Base-by-base conservation (phyloP, 371 early-diverging fungal genomes). In the Syncephalastrum sp. region DNA sequence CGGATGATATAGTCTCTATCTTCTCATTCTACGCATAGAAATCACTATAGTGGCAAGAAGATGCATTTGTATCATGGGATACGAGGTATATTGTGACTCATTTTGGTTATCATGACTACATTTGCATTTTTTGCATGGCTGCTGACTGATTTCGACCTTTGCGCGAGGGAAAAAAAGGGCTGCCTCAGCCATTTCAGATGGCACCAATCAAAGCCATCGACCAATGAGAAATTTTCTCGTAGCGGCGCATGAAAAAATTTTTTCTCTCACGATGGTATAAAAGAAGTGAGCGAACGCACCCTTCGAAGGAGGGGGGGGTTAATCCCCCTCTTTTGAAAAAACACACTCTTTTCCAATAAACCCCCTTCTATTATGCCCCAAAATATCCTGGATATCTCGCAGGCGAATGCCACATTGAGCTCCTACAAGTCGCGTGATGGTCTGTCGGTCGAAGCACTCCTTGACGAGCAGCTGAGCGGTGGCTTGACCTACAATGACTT, bases 401-500 rank as follows among this genome's bases (percentile, higher is more conserved):
- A 65, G 56, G 82, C 84, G 57, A 52, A 67, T 52, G 64, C 69
- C 33, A 63, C 60, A 50, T 68, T 82, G 55, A 62, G 69, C 24
- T 59, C 70, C 33, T 78, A 81, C 56, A 66, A 60, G 17, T 64
- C 70, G 51, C 74, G 72, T 64, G 94, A 94, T 79, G 94, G 94
- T 48, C 79, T 93, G 57, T 75, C 89, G 17, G 88, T 82, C 50
- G 81, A 79, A 65, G 83, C 89, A 63, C 72, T 94, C 47, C 81
- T 94, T 69, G 88, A 92, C 64, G 82, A 80, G 50, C 74, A 82
- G 64, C 57, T 69, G 17, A 81, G 76, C 42, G 96, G 94, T 65
- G 98, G 96, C 43, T 82, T 97, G 62, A 96, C 98, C 59, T 97
- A 96, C 86, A 96, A 96, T 82, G 98, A 97, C 79, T 94, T 97